These are phyloP conservation scores for Durusdinium trenchii DNA, from an alignment of 73 alveolate species.

Conservation along the genomic window DNA sequence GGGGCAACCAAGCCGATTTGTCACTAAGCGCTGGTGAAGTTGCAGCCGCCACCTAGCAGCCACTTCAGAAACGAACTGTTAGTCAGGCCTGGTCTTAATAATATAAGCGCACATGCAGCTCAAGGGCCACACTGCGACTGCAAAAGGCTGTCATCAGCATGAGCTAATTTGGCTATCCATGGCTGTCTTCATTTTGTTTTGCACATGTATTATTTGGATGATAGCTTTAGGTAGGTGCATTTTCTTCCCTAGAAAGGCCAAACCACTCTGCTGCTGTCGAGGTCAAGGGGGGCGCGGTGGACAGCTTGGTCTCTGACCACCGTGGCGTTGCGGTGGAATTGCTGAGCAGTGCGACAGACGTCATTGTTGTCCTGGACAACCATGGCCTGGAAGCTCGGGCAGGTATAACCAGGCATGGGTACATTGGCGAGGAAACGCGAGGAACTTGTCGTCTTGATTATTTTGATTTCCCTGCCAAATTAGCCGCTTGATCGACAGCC, in stretches of 20 bases:
- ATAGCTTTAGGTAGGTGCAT: background rate
- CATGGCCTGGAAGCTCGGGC: conserved; percentile 51
- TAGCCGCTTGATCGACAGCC: background rate
- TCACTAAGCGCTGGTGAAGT: conserved; percentile 49
- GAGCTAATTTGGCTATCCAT: too few relatives aligned
- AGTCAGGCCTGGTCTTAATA: too few relatives aligned
- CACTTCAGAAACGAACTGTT: background rate
- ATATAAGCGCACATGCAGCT: too few relatives aligned
- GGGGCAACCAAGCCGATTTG: conserved; percentile 79
- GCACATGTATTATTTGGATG: background rate
- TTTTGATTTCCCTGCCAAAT: background rate
- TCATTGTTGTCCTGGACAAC: conserved; percentile 73
- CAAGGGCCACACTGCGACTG: background rate
- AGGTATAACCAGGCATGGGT: background rate
- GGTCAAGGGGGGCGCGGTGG: conserved; percentile 48
- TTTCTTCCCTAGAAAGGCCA: background rate
- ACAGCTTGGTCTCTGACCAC: conserved; percentile 54
- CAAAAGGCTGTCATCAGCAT: background rate
- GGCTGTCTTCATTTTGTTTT: background rate
- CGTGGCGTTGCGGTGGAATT: background rate
- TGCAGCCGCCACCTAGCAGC: background rate
- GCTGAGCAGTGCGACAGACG: background rate
- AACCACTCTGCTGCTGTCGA: background rate
- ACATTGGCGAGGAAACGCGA: background rate
- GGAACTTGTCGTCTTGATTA: background rate